Conservation (phyloP, 129 eudicot genomes). For the Saposhnikovia divaricata region DNA sequence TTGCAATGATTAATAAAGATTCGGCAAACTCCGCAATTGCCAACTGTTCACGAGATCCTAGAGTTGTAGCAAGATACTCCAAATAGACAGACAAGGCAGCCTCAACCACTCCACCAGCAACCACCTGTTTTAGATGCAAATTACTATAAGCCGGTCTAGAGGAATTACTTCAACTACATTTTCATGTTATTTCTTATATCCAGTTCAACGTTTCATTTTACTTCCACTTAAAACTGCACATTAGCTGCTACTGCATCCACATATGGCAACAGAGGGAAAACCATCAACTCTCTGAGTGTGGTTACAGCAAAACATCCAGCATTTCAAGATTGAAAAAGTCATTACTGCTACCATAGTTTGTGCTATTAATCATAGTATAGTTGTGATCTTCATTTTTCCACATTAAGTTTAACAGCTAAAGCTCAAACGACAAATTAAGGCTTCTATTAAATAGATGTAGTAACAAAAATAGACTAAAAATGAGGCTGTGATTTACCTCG, state of each 20-base stretch:
- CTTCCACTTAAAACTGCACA: too few relatives aligned
- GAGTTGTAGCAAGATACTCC: constrained; percentile 90
- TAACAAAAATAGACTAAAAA: neutral
- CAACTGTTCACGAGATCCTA: constrained; percentile 91
- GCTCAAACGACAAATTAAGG: too few relatives aligned
- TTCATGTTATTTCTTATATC: neutral
- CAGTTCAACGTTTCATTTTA: too few relatives aligned
- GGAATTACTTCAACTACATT: neutral
- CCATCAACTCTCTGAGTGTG: too few relatives aligned
- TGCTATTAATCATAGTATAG: too few relatives aligned
- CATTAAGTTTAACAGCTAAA: too few relatives aligned
- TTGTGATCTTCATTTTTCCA: too few relatives aligned
- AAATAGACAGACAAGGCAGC: constrained; percentile 86
- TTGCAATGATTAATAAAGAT: constrained; percentile 66
- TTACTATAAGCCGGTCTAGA: neutral
- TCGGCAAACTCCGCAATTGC: constrained; percentile 98
- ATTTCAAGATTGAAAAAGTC: too few relatives aligned
- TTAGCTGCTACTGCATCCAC: too few relatives aligned
- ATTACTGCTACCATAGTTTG: too few relatives aligned
- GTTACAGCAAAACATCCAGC: neutral
- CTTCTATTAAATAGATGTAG: neutral
- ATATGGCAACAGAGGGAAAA: too few relatives aligned
- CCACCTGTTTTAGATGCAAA: constrained; percentile 47
- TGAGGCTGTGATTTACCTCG: constrained; percentile 33
- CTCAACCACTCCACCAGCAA: constrained; percentile 98